A percentile compares a stretch with the other conserved stretches of the same genome.
Conservation (phyloP, 495 filamentous ascomycete species). For the Penicillium turbatum region DNA sequence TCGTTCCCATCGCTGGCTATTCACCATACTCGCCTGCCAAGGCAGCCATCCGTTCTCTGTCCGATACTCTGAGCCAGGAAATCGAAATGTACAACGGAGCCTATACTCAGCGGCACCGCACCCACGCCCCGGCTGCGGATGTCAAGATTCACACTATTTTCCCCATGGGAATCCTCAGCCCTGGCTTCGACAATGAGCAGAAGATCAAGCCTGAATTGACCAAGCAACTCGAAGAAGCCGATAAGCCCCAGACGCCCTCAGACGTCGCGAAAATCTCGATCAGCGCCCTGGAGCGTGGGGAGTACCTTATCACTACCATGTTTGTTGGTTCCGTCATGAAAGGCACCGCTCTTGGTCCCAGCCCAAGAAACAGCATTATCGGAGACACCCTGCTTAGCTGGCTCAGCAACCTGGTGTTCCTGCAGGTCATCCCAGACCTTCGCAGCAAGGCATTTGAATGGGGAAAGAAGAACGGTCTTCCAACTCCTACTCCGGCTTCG, state of each 20-base stretch:
- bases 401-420: conserved; percentile 42
- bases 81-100: conserved; percentile 72
- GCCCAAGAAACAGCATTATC: conserved; percentile 39
- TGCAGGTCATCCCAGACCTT: conserved; percentile 42
- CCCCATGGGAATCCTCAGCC: conserved; percentile 74
- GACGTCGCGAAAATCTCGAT: conserved; percentile 70
- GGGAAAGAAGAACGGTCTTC: conserved; percentile 42
- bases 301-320: conserved; percentile 70
- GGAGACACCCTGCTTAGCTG: conserved; percentile 42
- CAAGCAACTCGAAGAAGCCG: conserved; percentile 72
- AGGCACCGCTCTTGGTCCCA: conserved; percentile 42
- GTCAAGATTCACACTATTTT: conserved; percentile 81
- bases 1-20: conserved; percentile 80
- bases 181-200: conserved; percentile 77
- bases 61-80: conserved; percentile 80
- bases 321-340: conserved; percentile 65
- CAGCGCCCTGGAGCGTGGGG: conserved; percentile 68
- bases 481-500: conserved; percentile 8
- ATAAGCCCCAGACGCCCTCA: conserved; percentile 73
- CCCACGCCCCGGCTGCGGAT: conserved; percentile 44
- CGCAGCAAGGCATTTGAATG: conserved; percentile 43
- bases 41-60: conserved; percentile 75
- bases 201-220: conserved; percentile 76
- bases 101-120: conserved; percentile 45
- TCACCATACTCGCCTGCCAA: conserved; percentile 80